Evolutionary conservation across 2,329 filamentous ascomycete genomes (phyloP), one percentile per base, ranked within the genome.

Genomic region (Penicillium hesseltinei): DNA sequence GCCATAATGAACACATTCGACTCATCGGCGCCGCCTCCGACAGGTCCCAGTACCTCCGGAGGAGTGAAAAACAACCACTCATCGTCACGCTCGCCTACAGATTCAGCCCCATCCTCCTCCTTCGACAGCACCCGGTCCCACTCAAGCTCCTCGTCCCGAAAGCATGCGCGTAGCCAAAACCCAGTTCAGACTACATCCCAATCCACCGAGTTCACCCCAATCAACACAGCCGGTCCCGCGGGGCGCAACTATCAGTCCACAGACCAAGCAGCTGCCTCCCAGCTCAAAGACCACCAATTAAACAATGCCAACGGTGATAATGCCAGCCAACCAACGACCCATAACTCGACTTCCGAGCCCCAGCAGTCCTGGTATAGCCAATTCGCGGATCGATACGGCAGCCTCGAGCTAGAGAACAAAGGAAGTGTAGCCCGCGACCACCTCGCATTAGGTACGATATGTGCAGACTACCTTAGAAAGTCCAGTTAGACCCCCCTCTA

Each of bases 401-500:
- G 80, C 58, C 74, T 88, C 33, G 84, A 87, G 68, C 71, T 88
- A 50, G 85, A 88, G 62, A 88, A 88, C 62, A 87, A 87, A 69
- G 85, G 85, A 17, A 86, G 83, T 64, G 84, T 87, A 23, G 85
- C 85, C 35, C 75, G 85, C 62, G 85, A 88, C 70, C 85, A 88
- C 75, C 75, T 88, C 43, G 85, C 85, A 21, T 68, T 88, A 43
- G 83, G 83, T 86, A 75, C 46, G 77, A 23, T 19, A 36, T 48
- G 29, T 47, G 15, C 27, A 36, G 15, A 51, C 51, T 38, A 35
- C 23, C 11, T 17, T 49, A 4, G 19, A 33, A 19, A 29, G 5
- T 11, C 17, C n/a, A 23, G 23, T 6, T 9, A 43, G 5, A 57
- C 15, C 39, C 2, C 42, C 58, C 17, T 27, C 56, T 62, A 55